These are phyloP conservation scores for Starmerella floris DNA, from an alignment of 805 yeast species.

Conservation along the genomic window DNA sequence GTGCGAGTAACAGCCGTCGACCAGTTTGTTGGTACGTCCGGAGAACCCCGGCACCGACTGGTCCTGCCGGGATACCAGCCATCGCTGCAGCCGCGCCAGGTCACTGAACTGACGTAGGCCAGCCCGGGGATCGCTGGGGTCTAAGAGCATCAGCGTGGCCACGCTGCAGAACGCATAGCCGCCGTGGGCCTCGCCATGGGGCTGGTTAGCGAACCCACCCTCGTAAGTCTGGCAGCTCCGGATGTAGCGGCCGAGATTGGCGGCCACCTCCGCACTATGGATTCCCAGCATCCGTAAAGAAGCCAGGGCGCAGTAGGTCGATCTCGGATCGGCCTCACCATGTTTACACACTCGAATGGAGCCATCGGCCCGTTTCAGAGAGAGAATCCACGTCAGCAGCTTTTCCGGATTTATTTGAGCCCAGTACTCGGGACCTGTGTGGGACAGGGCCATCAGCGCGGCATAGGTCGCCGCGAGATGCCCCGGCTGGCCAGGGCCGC, in stretches of 20 bases:
- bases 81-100: constrained; percentile 38
- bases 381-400: constrained; percentile 51
- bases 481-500: constrained; percentile 69
- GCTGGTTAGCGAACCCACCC: constrained; percentile 87
- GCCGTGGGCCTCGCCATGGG: constrained; percentile 87
- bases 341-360: constrained; percentile 58
- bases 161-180: constrained; percentile 90
- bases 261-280: constrained; percentile 36
- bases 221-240: constrained; percentile 72
- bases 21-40: constrained; percentile 86
- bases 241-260: constrained; percentile 48
- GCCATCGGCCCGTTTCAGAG: constrained; percentile 55
- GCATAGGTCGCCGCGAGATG: constrained; percentile 83
- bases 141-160: constrained; percentile 43
- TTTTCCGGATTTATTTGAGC: constrained; percentile 33
- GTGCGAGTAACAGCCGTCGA: constrained; percentile 90
- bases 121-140: constrained; percentile 26
- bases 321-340: constrained; percentile 75
- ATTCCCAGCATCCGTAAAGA: constrained; percentile 55
- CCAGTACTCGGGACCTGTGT: constrained; percentile 35
- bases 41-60: constrained; percentile 71
- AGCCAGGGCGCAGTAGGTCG: constrained; percentile 75
- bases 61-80: constrained; percentile 57
- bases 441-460: constrained; percentile 47
- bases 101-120: constrained; percentile 32